Percentiles rank a stretch among this genome's conserved stretches.
Evolutionary conservation across 2,329 filamentous ascomycete genomes (phyloP).

Genomic region (Diaporthe eres): DNA sequence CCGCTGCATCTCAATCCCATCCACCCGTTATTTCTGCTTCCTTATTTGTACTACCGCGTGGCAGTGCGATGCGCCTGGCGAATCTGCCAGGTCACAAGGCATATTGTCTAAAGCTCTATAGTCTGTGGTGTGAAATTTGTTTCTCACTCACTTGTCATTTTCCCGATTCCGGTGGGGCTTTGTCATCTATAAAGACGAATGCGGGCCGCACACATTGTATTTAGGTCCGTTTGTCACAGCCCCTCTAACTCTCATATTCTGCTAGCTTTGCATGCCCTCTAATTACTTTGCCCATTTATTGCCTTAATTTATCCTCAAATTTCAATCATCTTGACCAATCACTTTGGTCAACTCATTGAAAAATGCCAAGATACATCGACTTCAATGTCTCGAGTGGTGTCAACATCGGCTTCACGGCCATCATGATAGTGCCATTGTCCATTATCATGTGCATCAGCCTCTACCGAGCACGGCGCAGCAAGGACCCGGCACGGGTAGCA

Average conservation of each 20-base stretch:
- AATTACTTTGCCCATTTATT: neutral
- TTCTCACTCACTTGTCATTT: neutral
- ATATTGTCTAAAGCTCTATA: neutral
- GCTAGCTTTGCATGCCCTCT: too few relatives aligned
- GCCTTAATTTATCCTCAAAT: neutral
- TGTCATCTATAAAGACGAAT: conserved; percentile 12
- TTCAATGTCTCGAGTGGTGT: neutral
- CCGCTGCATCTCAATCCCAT: neutral
- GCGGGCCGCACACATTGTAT: neutral
- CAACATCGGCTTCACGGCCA: conserved; percentile 7
- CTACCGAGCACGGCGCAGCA: neutral
- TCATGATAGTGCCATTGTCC: neutral
- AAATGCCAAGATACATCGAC: neutral
- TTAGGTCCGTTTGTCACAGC: neutral
- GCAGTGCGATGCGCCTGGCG: neutral
- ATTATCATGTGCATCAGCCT: conserved; percentile 8
- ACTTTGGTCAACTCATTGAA: neutral
- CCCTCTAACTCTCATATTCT: neutral
- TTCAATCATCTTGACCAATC: neutral
- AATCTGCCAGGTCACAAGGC: neutral
- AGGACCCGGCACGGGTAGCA: neutral
- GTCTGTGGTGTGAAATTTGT: neutral
- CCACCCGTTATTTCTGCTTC: neutral
- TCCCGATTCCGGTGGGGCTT: neutral
- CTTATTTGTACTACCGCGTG: neutral